phyloP scores from a whole-genome alignment of 2,329 filamentous ascomycete genomes.

The Sporothrix pseudoabietina region DNA sequence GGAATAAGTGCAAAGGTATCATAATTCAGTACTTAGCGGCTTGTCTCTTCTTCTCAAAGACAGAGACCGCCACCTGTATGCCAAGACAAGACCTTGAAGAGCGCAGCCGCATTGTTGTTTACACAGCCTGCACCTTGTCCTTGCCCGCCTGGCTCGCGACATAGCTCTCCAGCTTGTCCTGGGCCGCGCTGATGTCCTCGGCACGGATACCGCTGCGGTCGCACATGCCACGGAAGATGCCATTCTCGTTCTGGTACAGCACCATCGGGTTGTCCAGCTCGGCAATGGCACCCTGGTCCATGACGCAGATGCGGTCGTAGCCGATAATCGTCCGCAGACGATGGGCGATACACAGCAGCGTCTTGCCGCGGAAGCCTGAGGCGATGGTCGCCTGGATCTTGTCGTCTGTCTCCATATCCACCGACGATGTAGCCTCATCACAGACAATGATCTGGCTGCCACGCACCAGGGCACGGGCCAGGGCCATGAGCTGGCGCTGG shows the following conservation, averaged over 20 bases:
- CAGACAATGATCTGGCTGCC: conserved; percentile 91
- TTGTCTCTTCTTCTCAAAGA: not conserved
- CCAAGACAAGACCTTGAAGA: not conserved
- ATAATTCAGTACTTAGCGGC: not conserved
- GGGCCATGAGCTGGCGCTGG: conserved; percentile 91
- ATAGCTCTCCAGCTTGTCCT: conserved; percentile 34
- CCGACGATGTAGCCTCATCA: conserved; percentile 90
- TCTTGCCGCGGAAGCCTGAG: conserved; percentile 80
- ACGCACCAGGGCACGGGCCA: conserved; percentile 86
- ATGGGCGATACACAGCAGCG: conserved; percentile 89
- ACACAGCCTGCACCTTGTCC: conserved; percentile 8
- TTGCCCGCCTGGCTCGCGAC: conserved; percentile 30
- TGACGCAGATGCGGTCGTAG: conserved; percentile 95
- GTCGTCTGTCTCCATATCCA: conserved; percentile 95
- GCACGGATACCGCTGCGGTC: conserved; percentile 75
- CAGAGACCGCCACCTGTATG: not conserved
- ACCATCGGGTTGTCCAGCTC: conserved; percentile 78
- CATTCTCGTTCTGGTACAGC: conserved; percentile 68
- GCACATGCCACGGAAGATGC: conserved; percentile 88
- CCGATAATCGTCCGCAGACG: conserved; percentile 87
- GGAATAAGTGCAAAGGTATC: conserved; percentile 17
- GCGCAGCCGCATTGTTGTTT: not conserved
- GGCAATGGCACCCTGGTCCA: conserved; percentile 86
- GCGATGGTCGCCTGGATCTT: conserved; percentile 93
- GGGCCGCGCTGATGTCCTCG: conserved; percentile 56